Evolutionary conservation across 2,329 filamentous ascomycete species (phyloP).

Genomic region (Ambrosiella xylebori): DNA sequence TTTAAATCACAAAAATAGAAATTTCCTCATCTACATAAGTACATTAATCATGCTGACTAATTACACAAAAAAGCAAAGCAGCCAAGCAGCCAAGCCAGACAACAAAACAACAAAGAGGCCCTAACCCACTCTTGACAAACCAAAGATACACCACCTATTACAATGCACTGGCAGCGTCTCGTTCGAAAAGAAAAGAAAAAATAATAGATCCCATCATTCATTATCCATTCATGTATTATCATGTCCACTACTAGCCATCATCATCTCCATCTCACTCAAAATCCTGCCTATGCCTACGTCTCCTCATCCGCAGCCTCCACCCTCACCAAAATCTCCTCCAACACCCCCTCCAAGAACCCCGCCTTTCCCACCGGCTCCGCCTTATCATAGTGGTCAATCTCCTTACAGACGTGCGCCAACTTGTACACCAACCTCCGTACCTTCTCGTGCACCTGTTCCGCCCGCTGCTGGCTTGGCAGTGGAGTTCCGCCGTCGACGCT

Average conservation of each 20-base stretch:
- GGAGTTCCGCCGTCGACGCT: too few relatives aligned
- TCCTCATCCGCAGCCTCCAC: slow-evolving; percentile 75
- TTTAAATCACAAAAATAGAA: not conserved
- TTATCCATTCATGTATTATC: too few relatives aligned
- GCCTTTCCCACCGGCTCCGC: slow-evolving; percentile 84
- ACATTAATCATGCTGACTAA: too few relatives aligned
- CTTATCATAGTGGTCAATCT: slow-evolving; percentile 79
- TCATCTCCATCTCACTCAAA: not conserved
- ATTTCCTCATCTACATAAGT: not conserved
- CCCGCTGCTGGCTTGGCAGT: slow-evolving; percentile 49
- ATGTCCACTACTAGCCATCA: not conserved
- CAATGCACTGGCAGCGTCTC: not conserved
- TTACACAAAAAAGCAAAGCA: too few relatives aligned
- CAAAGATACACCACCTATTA: too few relatives aligned
- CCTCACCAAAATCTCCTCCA: slow-evolving; percentile 78
- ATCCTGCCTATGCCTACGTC: slow-evolving; percentile 20
- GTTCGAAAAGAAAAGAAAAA: not conserved
- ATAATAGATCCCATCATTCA: not conserved
- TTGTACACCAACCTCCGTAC: slow-evolving; percentile 68
- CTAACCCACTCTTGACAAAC: too few relatives aligned
- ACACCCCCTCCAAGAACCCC: slow-evolving; percentile 74
- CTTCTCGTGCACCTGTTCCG: slow-evolving; percentile 60
- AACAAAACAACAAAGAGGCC: too few relatives aligned
- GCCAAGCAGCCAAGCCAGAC: too few relatives aligned
- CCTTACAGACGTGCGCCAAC: slow-evolving; percentile 64